Percentiles rank a stretch among this genome's conserved stretches.
Evolutionary conservation across 2,329 filamentous ascomycete species (phyloP).

Genomic region (Aspergillus pseudoglaucus): DNA sequence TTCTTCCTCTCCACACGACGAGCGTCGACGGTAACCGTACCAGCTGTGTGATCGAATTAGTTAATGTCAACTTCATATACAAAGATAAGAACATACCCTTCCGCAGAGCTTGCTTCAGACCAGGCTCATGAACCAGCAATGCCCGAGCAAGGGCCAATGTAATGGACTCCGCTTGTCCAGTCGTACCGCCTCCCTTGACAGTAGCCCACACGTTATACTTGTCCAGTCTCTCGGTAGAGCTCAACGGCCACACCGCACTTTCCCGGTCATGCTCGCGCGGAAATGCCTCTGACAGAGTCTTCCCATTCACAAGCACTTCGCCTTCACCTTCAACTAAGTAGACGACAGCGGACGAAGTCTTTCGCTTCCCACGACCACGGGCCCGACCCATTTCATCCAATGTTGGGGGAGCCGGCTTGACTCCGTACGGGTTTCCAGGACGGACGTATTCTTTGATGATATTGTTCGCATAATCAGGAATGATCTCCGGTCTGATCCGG

Average conservation of each 20-base stretch:
- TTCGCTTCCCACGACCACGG: slow-evolving; percentile 75
- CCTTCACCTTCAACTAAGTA: slow-evolving; percentile 90
- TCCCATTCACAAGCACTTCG: slow-evolving; percentile 84
- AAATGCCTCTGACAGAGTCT: slow-evolving; percentile 74
- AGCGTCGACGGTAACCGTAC: slow-evolving; percentile 82
- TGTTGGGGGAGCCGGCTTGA: slow-evolving; percentile 53
- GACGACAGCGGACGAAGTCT: slow-evolving; percentile 76
- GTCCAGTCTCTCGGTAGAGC: slow-evolving; percentile 73
- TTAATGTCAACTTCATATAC: not conserved
- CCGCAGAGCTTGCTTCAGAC: slow-evolving; percentile 77
- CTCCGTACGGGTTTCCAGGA: slow-evolving; percentile 63
- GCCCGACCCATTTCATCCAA: slow-evolving; percentile 75
- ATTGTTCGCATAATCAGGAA: slow-evolving; percentile 61
- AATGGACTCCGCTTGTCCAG: slow-evolving; percentile 91
- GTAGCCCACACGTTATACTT: slow-evolving; percentile 96
- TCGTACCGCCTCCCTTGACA: slow-evolving; percentile 79
- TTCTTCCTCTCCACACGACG: slow-evolving; percentile 98
- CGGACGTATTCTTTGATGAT: slow-evolving; percentile 67
- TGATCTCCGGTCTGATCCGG: slow-evolving; percentile 71
- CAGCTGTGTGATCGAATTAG: slow-evolving; percentile 54
- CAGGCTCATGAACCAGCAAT: slow-evolving; percentile 83
- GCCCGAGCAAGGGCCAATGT: slow-evolving; percentile 85
- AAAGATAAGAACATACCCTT: slow-evolving; percentile 61
- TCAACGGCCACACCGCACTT: slow-evolving; percentile 86
- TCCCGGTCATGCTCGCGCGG: slow-evolving; percentile 87